Evolutionary conservation across 805 yeast species (phyloP).

Genomic region (Suhomyces prunicola): DNA sequence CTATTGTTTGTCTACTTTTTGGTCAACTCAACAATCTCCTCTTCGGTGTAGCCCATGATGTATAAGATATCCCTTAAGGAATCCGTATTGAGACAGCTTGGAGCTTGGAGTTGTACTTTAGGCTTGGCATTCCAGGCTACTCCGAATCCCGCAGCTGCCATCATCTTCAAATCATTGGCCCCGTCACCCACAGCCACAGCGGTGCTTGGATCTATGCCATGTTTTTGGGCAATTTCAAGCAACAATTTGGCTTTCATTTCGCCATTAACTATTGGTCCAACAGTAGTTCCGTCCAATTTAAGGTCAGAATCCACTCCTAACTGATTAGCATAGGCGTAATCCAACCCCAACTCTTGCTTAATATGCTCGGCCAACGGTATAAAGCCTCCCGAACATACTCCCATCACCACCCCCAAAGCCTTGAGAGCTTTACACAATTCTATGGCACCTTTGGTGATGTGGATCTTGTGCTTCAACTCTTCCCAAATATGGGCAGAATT

Average conservation of each 20-base stretch:
- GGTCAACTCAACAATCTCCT: slow-evolving; percentile 41
- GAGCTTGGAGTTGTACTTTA: slow-evolving; percentile 79
- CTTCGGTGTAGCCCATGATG: slow-evolving; percentile 69
- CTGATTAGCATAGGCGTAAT: slow-evolving; percentile 86
- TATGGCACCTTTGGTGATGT: slow-evolving; percentile 80
- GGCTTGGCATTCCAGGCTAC: slow-evolving; percentile 98
- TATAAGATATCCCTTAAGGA: slow-evolving; percentile 73
- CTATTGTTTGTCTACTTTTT: not conserved
- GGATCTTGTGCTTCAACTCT: slow-evolving; percentile 64
- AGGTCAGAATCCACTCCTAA: slow-evolving; percentile 45
- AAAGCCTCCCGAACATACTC: slow-evolving; percentile 94
- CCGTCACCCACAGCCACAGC: slow-evolving; percentile 95
- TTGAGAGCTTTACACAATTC: slow-evolving; percentile 66
- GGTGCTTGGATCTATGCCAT: slow-evolving; percentile 46
- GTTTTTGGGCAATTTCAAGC: slow-evolving; percentile 54
- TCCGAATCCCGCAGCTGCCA: slow-evolving; percentile 89
- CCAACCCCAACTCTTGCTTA: slow-evolving; percentile 62
- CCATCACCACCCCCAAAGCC: slow-evolving; percentile 62
- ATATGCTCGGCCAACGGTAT: slow-evolving; percentile 81
- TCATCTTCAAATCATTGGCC: slow-evolving; percentile 92
- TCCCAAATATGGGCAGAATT: slow-evolving; percentile 72
- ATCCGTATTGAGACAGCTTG: slow-evolving; percentile 72
- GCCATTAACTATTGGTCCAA: slow-evolving; percentile 86
- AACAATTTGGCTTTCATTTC: slow-evolving; percentile 73
- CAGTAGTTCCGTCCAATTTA: slow-evolving; percentile 68